Evolutionary conservation across 2,329 filamentous ascomycete genomes (phyloP), one percentile per base, ranked within the genome.

Genomic region (Colletotrichum endophyticum): DNA sequence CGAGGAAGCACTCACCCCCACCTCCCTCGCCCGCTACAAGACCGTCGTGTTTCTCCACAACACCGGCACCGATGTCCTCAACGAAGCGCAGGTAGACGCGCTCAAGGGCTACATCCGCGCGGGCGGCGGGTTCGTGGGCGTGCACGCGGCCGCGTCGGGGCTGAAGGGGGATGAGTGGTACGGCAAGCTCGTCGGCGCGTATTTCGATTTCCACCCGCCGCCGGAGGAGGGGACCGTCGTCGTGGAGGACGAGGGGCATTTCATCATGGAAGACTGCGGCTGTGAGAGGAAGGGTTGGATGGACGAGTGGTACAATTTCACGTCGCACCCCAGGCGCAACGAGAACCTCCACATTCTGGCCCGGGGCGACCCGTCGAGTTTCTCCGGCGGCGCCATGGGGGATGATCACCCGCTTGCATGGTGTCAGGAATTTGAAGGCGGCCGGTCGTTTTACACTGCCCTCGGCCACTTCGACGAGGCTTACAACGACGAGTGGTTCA

Each of bases 231-330:
- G 83, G 0, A 70, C 81, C 7, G 77, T 87, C 8, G 72, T 76
- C 8, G 73, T 85, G 7, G 82, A 83, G 49, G 82, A 83, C 22
- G 73, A 72, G 7, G 61, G 64, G 2, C 83, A 87, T 75, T 79
- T 79, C 22, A 83, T 86, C 34, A 78, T 84, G 73, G 27, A 68
- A 5, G 57, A 78, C 53, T 27, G 39, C 12, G 28, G 27, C 8
- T 32, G 16, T 13, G 32, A 57, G 57, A 70, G 36, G 77, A 70
- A 77, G 7, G n/a, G n/a, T 11, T 86, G 83, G 82, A 81, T 84
- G 70, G 86, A 87, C 67, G 86, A 88, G 79, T 87, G 85, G 85
- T 87, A 87, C 79, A 86, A 86, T 73, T 87, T 86, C 74, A 77
- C 79, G 66, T n/a, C 70, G 36, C 83, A 84, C 56, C 83, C 82